Conservation (phyloP, 2,329 filamentous ascomycete genomes). For the Calonectria ilicicola region DNA sequence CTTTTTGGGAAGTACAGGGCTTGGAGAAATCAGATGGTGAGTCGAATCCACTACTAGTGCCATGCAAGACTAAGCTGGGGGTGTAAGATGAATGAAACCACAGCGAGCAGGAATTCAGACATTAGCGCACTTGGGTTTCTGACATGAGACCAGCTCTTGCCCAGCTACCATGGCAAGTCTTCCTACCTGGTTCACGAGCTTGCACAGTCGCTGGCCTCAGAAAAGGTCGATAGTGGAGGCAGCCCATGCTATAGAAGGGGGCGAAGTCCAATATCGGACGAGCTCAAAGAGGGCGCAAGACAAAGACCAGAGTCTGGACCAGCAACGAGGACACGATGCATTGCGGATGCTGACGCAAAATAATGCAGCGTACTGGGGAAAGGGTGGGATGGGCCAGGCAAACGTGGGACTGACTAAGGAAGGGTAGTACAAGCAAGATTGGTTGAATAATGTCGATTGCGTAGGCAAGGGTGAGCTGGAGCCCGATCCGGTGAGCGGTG, state of each 20-base stretch:
- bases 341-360: slow-evolving; percentile 21
- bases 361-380: slow-evolving; percentile 25
- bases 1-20: slow-evolving; percentile 30
- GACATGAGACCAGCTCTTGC: slow-evolving; percentile 13
- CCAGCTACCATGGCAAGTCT: background rate
- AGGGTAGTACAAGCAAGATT: background rate
- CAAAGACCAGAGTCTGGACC: slow-evolving; percentile 32
- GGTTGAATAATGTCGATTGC: slow-evolving; percentile 3
- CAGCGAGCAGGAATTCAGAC: slow-evolving; percentile 11
- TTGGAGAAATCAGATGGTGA: slow-evolving; percentile 34
- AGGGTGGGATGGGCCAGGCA: background rate
- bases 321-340: slow-evolving; percentile 10
- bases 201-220: background rate
- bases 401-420: background rate
- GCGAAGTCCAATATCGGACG: slow-evolving; percentile 21
- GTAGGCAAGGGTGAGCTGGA: background rate
- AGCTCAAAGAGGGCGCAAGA: slow-evolving; percentile 25
- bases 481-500: background rate
- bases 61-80: slow-evolving; percentile 33
- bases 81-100: slow-evolving; percentile 29
- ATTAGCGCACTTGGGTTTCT: slow-evolving; percentile 12
- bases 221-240: background rate
- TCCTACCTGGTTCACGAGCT: background rate
- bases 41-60: slow-evolving; percentile 28
- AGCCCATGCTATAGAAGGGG: slow-evolving; percentile 11